These are phyloP conservation scores for Albophoma yamanashiensis DNA, from an alignment of 2,329 filamentous ascomycete genomes.

Conservation along the genomic window DNA sequence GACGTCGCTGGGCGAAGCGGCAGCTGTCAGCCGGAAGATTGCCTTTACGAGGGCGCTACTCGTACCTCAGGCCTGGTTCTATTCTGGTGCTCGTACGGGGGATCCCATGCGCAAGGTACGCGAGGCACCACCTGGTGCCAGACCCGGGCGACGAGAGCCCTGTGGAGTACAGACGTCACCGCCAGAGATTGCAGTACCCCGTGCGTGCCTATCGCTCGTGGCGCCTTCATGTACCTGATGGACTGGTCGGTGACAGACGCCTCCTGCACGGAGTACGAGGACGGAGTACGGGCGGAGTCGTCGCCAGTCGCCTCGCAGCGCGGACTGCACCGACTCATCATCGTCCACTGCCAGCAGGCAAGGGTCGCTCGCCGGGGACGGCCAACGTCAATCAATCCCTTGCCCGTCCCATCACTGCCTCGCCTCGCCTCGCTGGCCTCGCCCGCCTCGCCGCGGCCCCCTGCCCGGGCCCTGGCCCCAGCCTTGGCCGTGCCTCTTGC, in stretches of 20 bases:
- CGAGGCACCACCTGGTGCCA: neutral
- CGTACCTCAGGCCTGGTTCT: neutral
- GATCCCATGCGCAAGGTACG: neutral
- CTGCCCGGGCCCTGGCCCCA: neutral
- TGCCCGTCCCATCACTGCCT: neutral
- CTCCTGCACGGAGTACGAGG: neutral
- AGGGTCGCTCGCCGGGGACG: neutral
- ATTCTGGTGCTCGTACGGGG: neutral
- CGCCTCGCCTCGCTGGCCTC: conserved; percentile 3
- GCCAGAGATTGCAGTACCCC: conserved; percentile 1
- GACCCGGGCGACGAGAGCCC: too few species aligned
- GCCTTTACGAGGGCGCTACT: neutral
- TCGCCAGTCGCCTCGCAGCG: too few species aligned
- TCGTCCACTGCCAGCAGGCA: too few species aligned
- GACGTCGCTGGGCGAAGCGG: neutral
- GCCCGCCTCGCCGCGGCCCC: conserved; percentile 3
- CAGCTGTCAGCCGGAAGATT: neutral
- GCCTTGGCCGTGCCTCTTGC: neutral
- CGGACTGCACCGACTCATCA: too few species aligned
- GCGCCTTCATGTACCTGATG: neutral
- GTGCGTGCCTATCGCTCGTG: neutral
- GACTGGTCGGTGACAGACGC: neutral
- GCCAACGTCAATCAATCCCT: neutral
- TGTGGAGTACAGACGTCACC: neutral
- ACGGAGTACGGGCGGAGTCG: neutral